Base-by-base conservation (phyloP, 2,329 filamentous ascomycete genomes). In the Berkeleyomyces basicola region DNA sequence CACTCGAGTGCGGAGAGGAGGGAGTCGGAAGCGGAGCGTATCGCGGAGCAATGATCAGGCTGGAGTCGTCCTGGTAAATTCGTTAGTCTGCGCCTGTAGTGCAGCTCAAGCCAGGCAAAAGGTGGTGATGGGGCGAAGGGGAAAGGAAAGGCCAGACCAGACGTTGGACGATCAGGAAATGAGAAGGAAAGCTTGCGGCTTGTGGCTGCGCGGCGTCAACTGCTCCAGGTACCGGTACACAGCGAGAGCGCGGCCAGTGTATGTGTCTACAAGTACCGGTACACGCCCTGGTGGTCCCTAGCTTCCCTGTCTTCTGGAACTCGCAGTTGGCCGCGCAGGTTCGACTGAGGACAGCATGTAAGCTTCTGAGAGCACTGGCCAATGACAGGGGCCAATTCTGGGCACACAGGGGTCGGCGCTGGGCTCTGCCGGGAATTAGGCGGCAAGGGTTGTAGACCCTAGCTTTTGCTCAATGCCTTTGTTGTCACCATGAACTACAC, bases 331-430 rank as follows among this genome's bases (percentile, higher is more conserved):
- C 59, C 16, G 16, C 43, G 43, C 14, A 46, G 43, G n/a, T 16
- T 6, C 2, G 31, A 55, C 47, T 61, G 40, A 61, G 60, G 60
- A 61, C 60, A 61, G 39, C 60, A 61, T 61, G 60, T 53, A 55
- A 61, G 51, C 47, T 57, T 55, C 43, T 6, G 5, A 55, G 39
- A 53, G 44, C 39, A 43, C 42, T 43, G 40, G 58, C 62, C 62
- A 58, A 53, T 61, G 39, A 61, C 44, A 59, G 6, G 49, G 58
- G 36, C 58, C 49, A 61, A 37, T 55, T 51, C 23, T 23, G 23
- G 23, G 1, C 23, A 2, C 23, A 23, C 39, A 39, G 6, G 11
- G 11, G 7, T 10, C 14, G n/a, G 58, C 16, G 7, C 23, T 14
- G 43, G 36, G 7, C 47, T 59, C 37, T 46, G 3, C 58, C 58